Evolutionary conservation across 352 stramenopile genomes (phyloP).

Genomic region (Phytophthora capsici): DNA sequence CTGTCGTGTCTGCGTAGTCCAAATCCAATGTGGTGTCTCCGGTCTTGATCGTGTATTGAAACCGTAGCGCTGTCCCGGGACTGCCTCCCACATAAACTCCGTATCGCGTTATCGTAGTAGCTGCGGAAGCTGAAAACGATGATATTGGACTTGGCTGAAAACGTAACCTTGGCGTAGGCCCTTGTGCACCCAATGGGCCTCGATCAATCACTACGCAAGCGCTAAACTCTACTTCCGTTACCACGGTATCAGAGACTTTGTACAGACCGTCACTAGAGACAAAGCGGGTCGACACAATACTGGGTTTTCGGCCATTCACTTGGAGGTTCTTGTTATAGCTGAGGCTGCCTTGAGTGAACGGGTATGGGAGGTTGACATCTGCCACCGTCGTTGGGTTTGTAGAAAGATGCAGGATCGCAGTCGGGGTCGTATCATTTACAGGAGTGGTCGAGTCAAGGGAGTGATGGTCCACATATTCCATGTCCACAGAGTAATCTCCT

Average conservation of each 20-base stretch:
- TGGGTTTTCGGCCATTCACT: conserved; percentile 75
- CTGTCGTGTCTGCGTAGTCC: conserved; percentile 66
- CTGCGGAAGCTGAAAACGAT: conserved; percentile 25
- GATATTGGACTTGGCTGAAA: conserved; percentile 58
- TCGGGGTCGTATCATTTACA: conserved; percentile 30
- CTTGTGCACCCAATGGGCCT: conserved; percentile 28
- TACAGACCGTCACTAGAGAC: conserved; percentile 72
- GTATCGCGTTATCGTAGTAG: conserved; percentile 62
- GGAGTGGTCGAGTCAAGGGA: conserved; percentile 70
- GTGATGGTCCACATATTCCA: conserved; percentile 86
- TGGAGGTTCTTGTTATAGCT: conserved; percentile 73
- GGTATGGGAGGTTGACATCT: conserved; percentile 73
- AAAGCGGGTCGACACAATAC: conserved; percentile 56
- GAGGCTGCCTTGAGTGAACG: conserved; percentile 67
- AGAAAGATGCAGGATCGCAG: conserved; percentile 65
- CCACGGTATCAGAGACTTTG: conserved; percentile 56
- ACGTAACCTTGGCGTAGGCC: conserved; percentile 48
- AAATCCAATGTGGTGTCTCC: conserved; percentile 69
- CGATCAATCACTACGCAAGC: conserved; percentile 61
- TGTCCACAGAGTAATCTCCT: conserved; percentile 72
- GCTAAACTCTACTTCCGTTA: conserved; percentile 74
- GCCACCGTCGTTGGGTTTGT: conserved; percentile 74
- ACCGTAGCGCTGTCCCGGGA: conserved; percentile 53
- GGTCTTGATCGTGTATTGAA: conserved; percentile 79
- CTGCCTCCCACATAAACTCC: conserved; percentile 65